phyloP scores from a whole-genome alignment of 2,329 filamentous ascomycete species.

The Aspergillus versicolor region DNA sequence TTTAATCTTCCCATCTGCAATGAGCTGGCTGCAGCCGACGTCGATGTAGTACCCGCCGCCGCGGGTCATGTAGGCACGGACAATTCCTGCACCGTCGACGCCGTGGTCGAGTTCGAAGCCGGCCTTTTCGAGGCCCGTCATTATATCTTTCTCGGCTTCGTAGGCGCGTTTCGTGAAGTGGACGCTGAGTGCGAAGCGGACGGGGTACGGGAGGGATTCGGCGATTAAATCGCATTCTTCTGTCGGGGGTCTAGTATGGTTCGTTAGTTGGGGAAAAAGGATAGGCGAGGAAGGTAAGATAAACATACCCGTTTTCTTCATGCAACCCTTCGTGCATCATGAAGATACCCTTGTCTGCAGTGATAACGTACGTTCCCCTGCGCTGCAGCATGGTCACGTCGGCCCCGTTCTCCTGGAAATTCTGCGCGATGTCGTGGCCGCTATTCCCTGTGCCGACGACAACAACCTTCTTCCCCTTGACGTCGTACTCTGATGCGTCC shows the following conservation, averaged over 20 bases:
- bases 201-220: conserved; percentile 48
- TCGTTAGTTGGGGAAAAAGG: not conserved
- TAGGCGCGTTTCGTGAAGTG: conserved; percentile 43
- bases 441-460: conserved; percentile 53
- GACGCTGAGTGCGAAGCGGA: conserved; percentile 48
- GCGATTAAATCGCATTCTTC: conserved; percentile 53
- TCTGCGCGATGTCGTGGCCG: conserved; percentile 53
- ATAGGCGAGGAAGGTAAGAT: not conserved
- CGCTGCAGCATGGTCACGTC: conserved; percentile 57
- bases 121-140: conserved; percentile 48
- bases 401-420: conserved; percentile 51
- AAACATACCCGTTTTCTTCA: conserved; percentile 41
- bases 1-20: conserved; percentile 60
- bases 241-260: conserved; percentile 41
- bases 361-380: conserved; percentile 51
- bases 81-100: conserved; percentile 42
- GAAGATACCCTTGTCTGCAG: conserved; percentile 44
- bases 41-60: conserved; percentile 62
- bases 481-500: conserved; percentile 37
- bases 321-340: conserved; percentile 48
- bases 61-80: conserved; percentile 46
- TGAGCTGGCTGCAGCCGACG: conserved; percentile 54
- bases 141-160: conserved; percentile 42
- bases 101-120: conserved; percentile 48
- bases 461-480: conserved; percentile 46